Evolutionary conservation across 768 basidiomycete species (phyloP), one percentile per base, ranked within the genome.

Genomic region (Trametopsis cervina): DNA sequence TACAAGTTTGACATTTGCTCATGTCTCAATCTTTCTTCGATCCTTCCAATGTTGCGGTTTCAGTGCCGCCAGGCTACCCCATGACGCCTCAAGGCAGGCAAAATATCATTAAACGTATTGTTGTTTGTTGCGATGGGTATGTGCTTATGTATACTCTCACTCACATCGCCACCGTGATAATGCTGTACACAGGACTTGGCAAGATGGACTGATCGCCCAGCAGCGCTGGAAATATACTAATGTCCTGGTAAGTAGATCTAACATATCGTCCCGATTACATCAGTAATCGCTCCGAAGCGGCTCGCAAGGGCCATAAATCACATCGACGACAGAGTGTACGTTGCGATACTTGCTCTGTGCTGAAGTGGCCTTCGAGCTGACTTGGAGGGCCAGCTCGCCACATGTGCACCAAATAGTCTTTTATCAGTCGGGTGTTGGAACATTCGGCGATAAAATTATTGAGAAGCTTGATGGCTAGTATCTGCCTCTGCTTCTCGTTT

Each of bases 91-190:
- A 33, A 15, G 15, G 29, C 29, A 40, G 18, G 17, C n/a, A 40
- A 40, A 44, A 33, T 17, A 54, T 65, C 3, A 72, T 66, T 51
- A 85, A 85, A 57, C 70, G 85, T 45, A 76, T 88, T 41, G 70
- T 85, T 23, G 71, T 88, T 29, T 87, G 83, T 55, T 88, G 85
- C 53, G 85, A 88, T 57, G 85, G 85, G 85, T 81, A 50, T 56
- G 76, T 62, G 15, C 29, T 15, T 33, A 7, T 17, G 3, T 6
- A 33, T 11, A 17, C 11, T 42, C 38, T 17, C 12, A 15, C 26
- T 17, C 10, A 25, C 11, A 29, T 5, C 13, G 17, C 42, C 13
- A 35, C 17, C 5, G 4, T n/a, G 2, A 17, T n/a, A 35, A 12
- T 17, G 15, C 26, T 26, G 11, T 29, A 2, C 33, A 23, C 42